Conservation (phyloP, 345 rosid genomes). For the Alliaria petiolata region DNA sequence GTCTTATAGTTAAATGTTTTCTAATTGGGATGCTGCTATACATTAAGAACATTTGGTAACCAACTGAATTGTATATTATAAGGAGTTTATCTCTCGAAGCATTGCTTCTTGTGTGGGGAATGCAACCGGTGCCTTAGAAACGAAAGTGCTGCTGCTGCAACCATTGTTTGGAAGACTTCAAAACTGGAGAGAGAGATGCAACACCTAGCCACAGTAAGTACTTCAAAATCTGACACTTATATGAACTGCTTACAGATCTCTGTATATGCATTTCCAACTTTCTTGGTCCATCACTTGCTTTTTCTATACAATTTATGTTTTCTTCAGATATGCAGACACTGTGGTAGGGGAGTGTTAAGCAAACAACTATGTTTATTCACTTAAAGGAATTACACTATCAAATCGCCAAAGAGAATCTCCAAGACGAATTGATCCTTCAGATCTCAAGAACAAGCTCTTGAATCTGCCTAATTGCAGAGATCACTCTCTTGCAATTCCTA, state of each 20-base stretch:
- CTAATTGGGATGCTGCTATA: too few relatives aligned
- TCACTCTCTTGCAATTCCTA: too few relatives aligned
- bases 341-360: slow-evolving; percentile 99
- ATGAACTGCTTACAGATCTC: not conserved
- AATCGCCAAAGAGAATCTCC: too few relatives aligned
- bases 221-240: not conserved
- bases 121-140: slow-evolving; percentile 62
- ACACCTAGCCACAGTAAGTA: slow-evolving; percentile 76
- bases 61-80: too few relatives aligned
- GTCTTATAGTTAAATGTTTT: too few relatives aligned
- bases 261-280: not conserved
- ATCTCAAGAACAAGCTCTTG: too few relatives aligned
- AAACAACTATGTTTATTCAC: too few relatives aligned
- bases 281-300: not conserved
- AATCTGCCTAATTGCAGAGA: too few relatives aligned
- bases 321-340: slow-evolving; percentile 81
- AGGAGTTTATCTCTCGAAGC: slow-evolving; percentile 84
- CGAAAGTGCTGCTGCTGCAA: slow-evolving; percentile 51
- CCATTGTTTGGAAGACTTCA: slow-evolving; percentile 69
- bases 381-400: too few relatives aligned
- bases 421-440: too few relatives aligned
- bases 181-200: slow-evolving; percentile 87
- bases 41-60: too few relatives aligned
- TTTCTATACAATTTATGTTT: not conserved
- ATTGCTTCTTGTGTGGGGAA: slow-evolving; percentile 85